phyloP scores from a whole-genome alignment of 306 rosid genomes.

The Abrus pulchellus region DNA sequence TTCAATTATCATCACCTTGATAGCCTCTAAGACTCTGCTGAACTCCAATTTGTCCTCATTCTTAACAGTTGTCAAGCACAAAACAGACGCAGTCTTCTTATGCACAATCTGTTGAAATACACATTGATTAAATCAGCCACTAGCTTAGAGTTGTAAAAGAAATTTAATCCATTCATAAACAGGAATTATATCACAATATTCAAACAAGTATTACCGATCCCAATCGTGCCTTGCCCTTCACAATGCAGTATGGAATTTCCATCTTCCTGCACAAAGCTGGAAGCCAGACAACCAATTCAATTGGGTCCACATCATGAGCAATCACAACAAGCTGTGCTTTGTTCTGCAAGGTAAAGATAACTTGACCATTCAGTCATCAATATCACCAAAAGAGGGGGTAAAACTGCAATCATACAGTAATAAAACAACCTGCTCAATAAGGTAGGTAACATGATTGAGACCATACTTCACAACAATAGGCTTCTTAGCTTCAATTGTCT shows the following conservation, averaged over 20 bases:
- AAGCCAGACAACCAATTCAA: constrained; percentile 88
- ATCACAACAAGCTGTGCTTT: constrained; percentile 89
- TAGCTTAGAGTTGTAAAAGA: neutral
- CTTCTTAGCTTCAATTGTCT: constrained; percentile 70
- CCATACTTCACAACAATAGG: constrained; percentile 81
- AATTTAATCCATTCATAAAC: neutral
- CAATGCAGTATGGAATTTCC: constrained; percentile 93
- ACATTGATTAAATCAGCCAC: neutral
- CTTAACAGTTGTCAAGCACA: constrained; percentile 86
- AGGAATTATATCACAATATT: neutral
- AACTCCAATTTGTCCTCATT: constrained; percentile 87
- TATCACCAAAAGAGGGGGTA: too few species aligned
- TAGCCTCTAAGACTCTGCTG: constrained; percentile 77
- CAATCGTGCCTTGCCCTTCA: constrained; percentile 85
- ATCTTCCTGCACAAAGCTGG: constrained; percentile 88
- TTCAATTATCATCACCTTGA: constrained; percentile 60
- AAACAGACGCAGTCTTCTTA: constrained; percentile 79
- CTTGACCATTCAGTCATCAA: neutral
- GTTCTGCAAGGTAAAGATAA: constrained; percentile 55
- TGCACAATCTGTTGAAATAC: constrained; percentile 67
- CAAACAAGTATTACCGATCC: constrained; percentile 62
- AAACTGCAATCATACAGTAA: neutral
- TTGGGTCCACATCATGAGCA: constrained; percentile 88
- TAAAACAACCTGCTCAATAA: constrained; percentile 71
- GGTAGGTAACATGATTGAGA: constrained; percentile 84